These are phyloP conservation scores for Asterochloris erici DNA, from an alignment of 139 green algal genomes.

Conservation along the genomic window DNA sequence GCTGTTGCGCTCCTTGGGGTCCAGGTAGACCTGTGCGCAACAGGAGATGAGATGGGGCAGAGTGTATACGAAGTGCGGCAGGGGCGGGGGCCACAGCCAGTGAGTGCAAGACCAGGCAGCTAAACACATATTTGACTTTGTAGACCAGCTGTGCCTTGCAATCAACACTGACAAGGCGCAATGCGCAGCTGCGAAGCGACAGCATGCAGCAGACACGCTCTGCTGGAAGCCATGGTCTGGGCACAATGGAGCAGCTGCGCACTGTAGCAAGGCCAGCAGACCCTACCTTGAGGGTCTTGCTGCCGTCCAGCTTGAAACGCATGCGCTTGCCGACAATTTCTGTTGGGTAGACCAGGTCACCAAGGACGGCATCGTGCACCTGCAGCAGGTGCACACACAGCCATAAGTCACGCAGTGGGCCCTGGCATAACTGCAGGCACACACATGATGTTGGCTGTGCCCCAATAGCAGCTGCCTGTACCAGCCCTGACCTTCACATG, in stretches of 20 bases:
- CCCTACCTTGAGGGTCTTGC: conserved; percentile 82
- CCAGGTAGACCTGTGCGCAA: conserved; percentile 72
- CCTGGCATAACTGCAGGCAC: too few relatives aligned
- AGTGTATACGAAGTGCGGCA: background rate
- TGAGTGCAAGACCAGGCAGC: background rate
- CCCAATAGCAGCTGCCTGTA: background rate
- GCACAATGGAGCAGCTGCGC: too few relatives aligned
- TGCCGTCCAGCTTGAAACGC: conserved; percentile 91
- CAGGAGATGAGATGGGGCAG: background rate
- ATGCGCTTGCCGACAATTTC: conserved; percentile 99
- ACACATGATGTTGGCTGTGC: too few relatives aligned
- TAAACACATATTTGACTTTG: too few relatives aligned
- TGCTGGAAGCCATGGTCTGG: too few relatives aligned
- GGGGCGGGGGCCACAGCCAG: background rate
- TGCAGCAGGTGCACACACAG: conserved; percentile 18
- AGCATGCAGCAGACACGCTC: too few relatives aligned
- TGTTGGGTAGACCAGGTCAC: conserved; percentile 97
- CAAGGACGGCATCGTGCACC: conserved; percentile 89
- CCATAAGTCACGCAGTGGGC: too few relatives aligned
- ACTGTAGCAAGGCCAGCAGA: too few relatives aligned
- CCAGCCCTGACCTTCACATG: too few relatives aligned
- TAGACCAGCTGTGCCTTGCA: too few relatives aligned
- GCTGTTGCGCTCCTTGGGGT: conserved; percentile 97
- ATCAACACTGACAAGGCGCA: too few relatives aligned
- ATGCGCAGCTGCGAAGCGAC: too few relatives aligned